These are phyloP conservation scores for Ilex asprella DNA, from an alignment of 257 asterid species.

Conservation along the genomic window DNA sequence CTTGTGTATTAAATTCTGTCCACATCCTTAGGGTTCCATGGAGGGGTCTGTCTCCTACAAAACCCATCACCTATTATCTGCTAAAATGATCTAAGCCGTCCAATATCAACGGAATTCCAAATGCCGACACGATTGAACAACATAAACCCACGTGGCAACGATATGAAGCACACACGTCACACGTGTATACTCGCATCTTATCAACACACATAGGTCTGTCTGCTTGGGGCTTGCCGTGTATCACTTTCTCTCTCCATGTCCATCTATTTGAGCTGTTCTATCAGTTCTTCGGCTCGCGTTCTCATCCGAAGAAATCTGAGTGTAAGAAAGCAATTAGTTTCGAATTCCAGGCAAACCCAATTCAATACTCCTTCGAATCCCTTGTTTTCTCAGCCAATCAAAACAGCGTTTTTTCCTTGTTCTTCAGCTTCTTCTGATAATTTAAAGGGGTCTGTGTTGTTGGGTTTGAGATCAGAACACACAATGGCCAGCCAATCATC, in stretches of 20 bases:
- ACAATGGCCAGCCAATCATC: constrained; percentile 12
- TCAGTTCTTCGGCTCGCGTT: neutral
- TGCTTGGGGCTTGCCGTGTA: neutral
- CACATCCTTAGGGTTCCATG: too few relatives aligned
- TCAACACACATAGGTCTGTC: too few relatives aligned
- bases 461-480: constrained; percentile 9
- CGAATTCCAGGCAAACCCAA: neutral
- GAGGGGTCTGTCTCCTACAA: too few relatives aligned
- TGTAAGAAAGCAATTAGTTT: neutral
- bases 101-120: too few relatives aligned
- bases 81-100: too few relatives aligned
- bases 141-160: too few relatives aligned
- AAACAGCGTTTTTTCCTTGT: neutral
- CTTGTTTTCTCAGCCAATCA: neutral
- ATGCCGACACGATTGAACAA: too few relatives aligned
- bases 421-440: neutral
- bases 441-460: constrained; percentile 4
- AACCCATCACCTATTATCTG: too few relatives aligned
- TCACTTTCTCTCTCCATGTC: too few relatives aligned
- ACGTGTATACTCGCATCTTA: too few relatives aligned
- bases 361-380: constrained; percentile 1
- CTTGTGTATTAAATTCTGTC: too few relatives aligned
- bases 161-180: too few relatives aligned
- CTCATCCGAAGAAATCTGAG: neutral
- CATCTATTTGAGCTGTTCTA: neutral